A percentile compares a stretch with the other conserved stretches of the same genome.
Evolutionary conservation across 371 early-diverging fungal genomes (phyloP).

Genomic region (Mortierella sp.): DNA sequence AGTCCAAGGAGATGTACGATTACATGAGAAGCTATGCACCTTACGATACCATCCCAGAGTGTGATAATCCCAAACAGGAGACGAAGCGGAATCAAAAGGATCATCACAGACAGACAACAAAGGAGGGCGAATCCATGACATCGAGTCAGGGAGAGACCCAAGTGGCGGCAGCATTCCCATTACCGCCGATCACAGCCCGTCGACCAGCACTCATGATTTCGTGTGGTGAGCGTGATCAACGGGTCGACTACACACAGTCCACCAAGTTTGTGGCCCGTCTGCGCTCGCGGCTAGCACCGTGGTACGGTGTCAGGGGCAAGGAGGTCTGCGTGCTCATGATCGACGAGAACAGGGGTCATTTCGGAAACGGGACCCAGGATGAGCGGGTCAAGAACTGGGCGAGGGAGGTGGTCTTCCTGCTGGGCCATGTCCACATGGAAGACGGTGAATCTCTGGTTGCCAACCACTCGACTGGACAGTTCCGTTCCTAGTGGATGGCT

Average conservation of each 20-base stretch:
- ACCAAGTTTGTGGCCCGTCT: constrained; percentile 77
- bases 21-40: constrained; percentile 78
- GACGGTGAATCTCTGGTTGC: background rate
- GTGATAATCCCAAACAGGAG: constrained; percentile 4
- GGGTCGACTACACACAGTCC: constrained; percentile 83
- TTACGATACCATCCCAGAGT: constrained; percentile 75
- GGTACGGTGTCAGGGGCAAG: constrained; percentile 52
- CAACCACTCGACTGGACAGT: background rate
- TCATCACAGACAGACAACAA: constrained; percentile 1
- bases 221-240: constrained; percentile 79
- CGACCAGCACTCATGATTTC: constrained; percentile 78
- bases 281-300: constrained; percentile 48
- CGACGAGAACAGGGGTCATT: constrained; percentile 51
- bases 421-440: constrained; percentile 44
- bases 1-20: constrained; percentile 62
- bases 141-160: background rate
- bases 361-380: constrained; percentile 49
- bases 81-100: background rate
- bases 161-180: background rate
- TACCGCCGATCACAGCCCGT: constrained; percentile 26
- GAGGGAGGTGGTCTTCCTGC: constrained; percentile 44
- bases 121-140: background rate
- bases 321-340: constrained; percentile 51
- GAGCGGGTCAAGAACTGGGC: constrained; percentile 55
- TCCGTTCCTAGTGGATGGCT: too few relatives aligned